phyloP scores from a whole-genome alignment of 371 early-diverging fungal species.

The Mucor sp. region DNA sequence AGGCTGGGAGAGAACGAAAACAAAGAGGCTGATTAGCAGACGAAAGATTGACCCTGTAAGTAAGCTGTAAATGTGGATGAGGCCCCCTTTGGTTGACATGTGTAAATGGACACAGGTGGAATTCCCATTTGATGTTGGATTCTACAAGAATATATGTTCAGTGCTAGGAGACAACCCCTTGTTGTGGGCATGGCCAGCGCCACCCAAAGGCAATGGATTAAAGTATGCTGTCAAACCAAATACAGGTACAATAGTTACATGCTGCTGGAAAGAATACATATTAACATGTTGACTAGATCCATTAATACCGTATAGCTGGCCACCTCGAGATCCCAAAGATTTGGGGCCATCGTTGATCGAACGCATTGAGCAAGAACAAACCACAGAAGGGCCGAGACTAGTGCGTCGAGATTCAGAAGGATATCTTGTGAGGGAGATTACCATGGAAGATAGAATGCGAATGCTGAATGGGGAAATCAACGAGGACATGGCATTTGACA shows the following conservation, averaged over 20 bases:
- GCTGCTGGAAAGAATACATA: background rate
- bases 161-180: slow-evolving; percentile 75
- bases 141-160: slow-evolving; percentile 72
- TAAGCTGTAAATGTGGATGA: background rate
- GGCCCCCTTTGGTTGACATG: background rate
- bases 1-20: slow-evolving; percentile 55
- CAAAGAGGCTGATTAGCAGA: slow-evolving; percentile 17
- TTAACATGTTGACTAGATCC: slow-evolving; percentile 18
- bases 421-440: slow-evolving; percentile 48
- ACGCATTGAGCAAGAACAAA: slow-evolving; percentile 4
- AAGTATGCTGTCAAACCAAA: slow-evolving; percentile 55
- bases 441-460: slow-evolving; percentile 34
- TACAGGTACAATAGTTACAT: slow-evolving; percentile 22
- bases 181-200: slow-evolving; percentile 72
- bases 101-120: slow-evolving; percentile 33
- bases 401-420: slow-evolving; percentile 60
- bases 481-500: background rate
- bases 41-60: slow-evolving; percentile 23
- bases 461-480: slow-evolving; percentile 16
- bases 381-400: slow-evolving; percentile 4
- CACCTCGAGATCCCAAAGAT: slow-evolving; percentile 33
- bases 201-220: slow-evolving; percentile 74
- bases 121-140: slow-evolving; percentile 95
- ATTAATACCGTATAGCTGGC: slow-evolving; percentile 29
- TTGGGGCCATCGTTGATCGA: slow-evolving; percentile 12